Base-by-base conservation (phyloP, 148 eudicot genomes). In the Rhododendron vialii region DNA sequence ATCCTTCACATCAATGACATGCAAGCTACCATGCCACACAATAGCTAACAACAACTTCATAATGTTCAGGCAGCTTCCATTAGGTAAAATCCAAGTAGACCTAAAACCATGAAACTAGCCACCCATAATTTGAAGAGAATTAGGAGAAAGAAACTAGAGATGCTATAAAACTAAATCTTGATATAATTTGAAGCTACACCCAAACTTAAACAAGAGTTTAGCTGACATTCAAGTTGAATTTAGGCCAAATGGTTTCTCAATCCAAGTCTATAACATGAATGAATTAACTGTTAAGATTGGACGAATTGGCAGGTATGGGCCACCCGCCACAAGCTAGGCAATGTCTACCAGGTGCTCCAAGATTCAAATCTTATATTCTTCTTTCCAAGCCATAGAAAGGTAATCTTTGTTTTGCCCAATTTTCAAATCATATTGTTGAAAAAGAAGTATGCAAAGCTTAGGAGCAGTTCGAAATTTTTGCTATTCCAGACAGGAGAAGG, bases 311-410 rank as follows among this genome's bases (percentile, higher is more conserved):
- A 51, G 3, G 63, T 83, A n/a, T 20, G 47, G 51, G 59, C 65
- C 81, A n/a, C n/a, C n/a, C n/a, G n/a, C n/a, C n/a, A 84, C 28
- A 35, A 77, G 13, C 79, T 11, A 59, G 74, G 59, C 83, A 79
- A 43, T 12, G 57, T 65, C 35, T n/a, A 78, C 57, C 33, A 10
- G 55, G 82, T 45, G 55, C 53, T 45, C 87, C 77, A 78, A 79
- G 35, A 20, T 20, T 22, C 26, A 78, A 85, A 67, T 33, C 30
- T 6, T 26, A 26, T 7, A 20, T 15, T 41, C 4, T 57, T 61
- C n/a, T 61, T 47, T 15, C 35, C 26, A 9, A 10, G 20, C 47
- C 71, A 7, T 65, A 20, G 28, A 11, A 11, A 65, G 4, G 30
- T n/a, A 8, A n/a, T 65, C 30, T 24, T 24, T 10, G 28, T 8